Percentiles rank a stretch among this genome's conserved stretches.
Evolutionary conservation across 129 eudicot species (phyloP).

Genomic region (Mikania micrantha): DNA sequence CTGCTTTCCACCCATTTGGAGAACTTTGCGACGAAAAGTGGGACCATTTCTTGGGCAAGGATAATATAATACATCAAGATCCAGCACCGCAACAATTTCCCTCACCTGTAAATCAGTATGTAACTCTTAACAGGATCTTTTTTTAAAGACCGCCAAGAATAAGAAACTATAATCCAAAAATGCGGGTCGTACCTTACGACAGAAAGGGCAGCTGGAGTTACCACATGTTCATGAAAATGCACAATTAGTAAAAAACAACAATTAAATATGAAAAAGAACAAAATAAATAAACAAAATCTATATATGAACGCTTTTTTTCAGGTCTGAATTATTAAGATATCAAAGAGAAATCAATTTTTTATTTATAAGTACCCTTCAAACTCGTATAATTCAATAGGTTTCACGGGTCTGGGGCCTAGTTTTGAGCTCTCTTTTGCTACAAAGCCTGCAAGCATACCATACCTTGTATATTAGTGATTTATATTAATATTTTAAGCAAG

Average conservation of each 20-base stretch:
- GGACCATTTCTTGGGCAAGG: conserved; percentile 99
- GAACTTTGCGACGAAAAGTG: conserved; percentile 82
- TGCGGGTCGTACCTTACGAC: conserved; percentile 65
- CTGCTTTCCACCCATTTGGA: conserved; percentile 86
- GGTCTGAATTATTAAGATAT: not conserved
- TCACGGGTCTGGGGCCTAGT: conserved; percentile 84
- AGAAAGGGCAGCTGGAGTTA: conserved; percentile 87
- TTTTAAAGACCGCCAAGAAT: not conserved
- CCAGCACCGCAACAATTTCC: conserved; percentile 91
- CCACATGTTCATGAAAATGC: conserved; percentile 26
- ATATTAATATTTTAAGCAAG: not conserved
- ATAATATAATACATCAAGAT: conserved; percentile 85
- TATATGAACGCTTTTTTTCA: not conserved
- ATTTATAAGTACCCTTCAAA: conserved; percentile 63
- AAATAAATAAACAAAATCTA: not conserved
- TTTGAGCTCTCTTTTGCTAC: conserved; percentile 72
- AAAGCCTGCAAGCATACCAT: conserved; percentile 41
- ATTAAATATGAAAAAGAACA: not conserved
- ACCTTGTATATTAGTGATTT: not conserved
- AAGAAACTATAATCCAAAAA: not conserved
- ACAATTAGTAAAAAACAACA: conserved; percentile 6
- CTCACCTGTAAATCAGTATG: conserved; percentile 50
- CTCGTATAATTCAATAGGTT: conserved; percentile 90
- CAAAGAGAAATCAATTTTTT: not conserved
- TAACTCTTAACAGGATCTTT: not conserved